These are phyloP conservation scores for Suhomyces panamericanus DNA, from an alignment of 1,139 yeast species.

Conservation along the genomic window DNA sequence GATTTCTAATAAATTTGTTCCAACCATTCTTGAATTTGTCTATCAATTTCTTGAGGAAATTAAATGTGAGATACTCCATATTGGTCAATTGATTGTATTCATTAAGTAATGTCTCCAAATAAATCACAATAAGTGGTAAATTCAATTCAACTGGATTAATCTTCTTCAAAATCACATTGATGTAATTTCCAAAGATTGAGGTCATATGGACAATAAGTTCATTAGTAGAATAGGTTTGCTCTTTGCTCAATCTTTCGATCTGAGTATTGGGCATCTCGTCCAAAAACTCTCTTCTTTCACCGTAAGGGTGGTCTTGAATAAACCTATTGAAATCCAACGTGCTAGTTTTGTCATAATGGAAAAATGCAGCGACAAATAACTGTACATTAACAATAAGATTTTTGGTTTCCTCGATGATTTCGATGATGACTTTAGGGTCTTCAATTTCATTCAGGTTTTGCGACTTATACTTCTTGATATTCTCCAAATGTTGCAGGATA, in stretches of 20 bases:
- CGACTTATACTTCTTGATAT: conserved; percentile 13
- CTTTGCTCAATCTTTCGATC: conserved; percentile 16
- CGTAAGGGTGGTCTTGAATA: conserved; percentile 42
- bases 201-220: conserved; percentile 54
- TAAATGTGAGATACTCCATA: conserved; percentile 63
- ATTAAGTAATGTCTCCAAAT: conserved; percentile 43
- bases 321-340: conserved; percentile 50
- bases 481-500: conserved; percentile 16
- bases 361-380: conserved; percentile 61
- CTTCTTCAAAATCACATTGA: conserved; percentile 37
- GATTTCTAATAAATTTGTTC: conserved; percentile 58
- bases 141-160: conserved; percentile 41
- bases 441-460: conserved; percentile 30
- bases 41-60: conserved; percentile 50
- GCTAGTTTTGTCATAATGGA: conserved; percentile 55
- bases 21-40: conserved; percentile 58
- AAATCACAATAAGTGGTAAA: conserved; percentile 37
- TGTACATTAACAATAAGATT: conserved; percentile 53
- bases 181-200: conserved; percentile 53
- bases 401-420: conserved; percentile 35
- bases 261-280: conserved; percentile 24
- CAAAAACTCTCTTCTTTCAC: conserved; percentile 31
- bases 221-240: conserved; percentile 46
- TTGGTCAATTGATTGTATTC: conserved; percentile 34
- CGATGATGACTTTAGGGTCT: conserved; percentile 46